Conservation (phyloP, 371 early-diverging fungal species). For the Dichotomocladium elegans region DNA sequence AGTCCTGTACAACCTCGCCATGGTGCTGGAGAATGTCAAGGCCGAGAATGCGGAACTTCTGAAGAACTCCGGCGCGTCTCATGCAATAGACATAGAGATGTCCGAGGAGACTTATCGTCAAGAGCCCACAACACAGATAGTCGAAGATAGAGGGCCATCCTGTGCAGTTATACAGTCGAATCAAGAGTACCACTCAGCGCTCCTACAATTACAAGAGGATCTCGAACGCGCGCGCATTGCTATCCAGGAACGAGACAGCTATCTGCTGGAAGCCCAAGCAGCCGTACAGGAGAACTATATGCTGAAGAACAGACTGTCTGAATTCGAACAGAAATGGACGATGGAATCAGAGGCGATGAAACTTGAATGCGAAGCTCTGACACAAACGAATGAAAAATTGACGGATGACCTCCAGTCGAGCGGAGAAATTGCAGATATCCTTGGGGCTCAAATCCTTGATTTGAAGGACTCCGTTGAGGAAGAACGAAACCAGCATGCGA, state of each 20-base stretch:
- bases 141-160: not conserved
- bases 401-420: too few relatives aligned
- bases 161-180: not conserved
- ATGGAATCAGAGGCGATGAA: not conserved
- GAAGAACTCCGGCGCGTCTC: not conserved
- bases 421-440: too few relatives aligned
- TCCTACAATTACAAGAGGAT: slow-evolving; percentile 8
- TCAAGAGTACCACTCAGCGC: not conserved
- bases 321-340: slow-evolving; percentile 1
- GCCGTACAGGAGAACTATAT: not conserved
- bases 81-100: not conserved
- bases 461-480: too few relatives aligned
- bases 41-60: not conserved
- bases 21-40: not conserved
- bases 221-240: slow-evolving; percentile 5
- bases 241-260: not conserved
- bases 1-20: not conserved
- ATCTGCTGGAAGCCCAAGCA: not conserved
- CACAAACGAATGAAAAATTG: too few relatives aligned
- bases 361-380: too few relatives aligned
- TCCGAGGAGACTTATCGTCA: not conserved
- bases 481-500: too few relatives aligned
- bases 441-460: too few relatives aligned
- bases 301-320: not conserved
- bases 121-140: too few relatives aligned